Evolutionary conservation across 176 grass and related monocot genomes (phyloP).

Genomic region (Aegilops umbellulata): DNA sequence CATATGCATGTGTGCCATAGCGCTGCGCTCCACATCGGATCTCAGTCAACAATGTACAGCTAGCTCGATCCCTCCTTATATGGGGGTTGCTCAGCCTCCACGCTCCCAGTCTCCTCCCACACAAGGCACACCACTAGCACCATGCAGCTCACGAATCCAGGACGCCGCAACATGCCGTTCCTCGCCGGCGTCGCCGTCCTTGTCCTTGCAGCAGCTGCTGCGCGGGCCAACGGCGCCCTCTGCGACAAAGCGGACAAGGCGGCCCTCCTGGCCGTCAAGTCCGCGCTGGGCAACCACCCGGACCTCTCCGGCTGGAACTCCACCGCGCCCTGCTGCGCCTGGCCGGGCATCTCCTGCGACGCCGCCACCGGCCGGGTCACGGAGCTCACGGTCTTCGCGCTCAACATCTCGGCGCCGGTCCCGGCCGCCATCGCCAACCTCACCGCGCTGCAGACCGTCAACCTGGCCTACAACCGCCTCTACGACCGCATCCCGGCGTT

Average conservation of each 20-base stretch:
- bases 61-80: neutral
- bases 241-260: neutral
- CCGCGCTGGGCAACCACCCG: neutral
- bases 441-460: neutral
- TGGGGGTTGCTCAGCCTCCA: too few species aligned
- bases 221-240: neutral
- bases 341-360: neutral
- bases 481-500: neutral
- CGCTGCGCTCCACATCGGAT: neutral
- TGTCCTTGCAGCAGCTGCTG: neutral
- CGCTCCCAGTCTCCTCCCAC: too few species aligned
- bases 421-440: neutral
- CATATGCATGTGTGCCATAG: neutral
- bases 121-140: neutral
- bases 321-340: neutral
- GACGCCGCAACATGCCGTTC: neutral
- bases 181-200: neutral
- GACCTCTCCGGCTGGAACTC: neutral
- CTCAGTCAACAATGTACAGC: neutral
- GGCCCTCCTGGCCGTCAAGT: neutral
- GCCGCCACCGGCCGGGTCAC: neutral
- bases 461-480: neutral
- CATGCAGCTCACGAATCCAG: neutral
- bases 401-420: neutral
- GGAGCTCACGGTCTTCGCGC: neutral